These are phyloP conservation scores for Coemansia sp. DNA, from an alignment of 192 early-diverging fungal genomes.

Conservation along the genomic window DNA sequence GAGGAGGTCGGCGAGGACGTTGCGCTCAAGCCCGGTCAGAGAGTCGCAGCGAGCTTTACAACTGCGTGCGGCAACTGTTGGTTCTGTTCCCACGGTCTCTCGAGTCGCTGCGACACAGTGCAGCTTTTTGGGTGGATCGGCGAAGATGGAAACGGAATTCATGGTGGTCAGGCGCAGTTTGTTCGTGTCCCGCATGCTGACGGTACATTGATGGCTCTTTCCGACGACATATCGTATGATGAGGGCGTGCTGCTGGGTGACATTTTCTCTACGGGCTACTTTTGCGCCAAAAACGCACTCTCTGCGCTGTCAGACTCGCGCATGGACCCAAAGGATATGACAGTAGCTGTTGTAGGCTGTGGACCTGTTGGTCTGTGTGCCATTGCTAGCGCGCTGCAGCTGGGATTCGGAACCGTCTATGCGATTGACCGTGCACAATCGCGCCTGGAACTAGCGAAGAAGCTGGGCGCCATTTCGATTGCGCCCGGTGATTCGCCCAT, in stretches of 20 bases:
- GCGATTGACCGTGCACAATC: conserved; percentile 45
- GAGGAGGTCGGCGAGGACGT: conserved; percentile 46
- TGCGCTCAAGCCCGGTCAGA: conserved; percentile 32
- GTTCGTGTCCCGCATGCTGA: conserved; percentile 55
- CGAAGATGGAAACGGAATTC: conserved; percentile 35
- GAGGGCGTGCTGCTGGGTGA: conserved; percentile 54
- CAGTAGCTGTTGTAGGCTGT: conserved; percentile 54
- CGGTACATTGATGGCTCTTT: conserved; percentile 44
- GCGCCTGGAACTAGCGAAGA: conserved; percentile 42
- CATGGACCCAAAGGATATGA: conserved; percentile 17
- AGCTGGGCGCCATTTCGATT: conserved; percentile 37
- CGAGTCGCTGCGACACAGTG: conserved; percentile 51
- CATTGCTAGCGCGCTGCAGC: conserved; percentile 34
- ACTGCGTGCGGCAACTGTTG: conserved; percentile 49
- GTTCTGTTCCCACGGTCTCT: conserved; percentile 45
- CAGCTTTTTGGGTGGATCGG: conserved; percentile 52
- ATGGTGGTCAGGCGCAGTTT: conserved; percentile 58
- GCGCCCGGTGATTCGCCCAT: conserved; percentile 12
- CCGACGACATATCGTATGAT: conserved; percentile 30
- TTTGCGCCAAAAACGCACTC: conserved; percentile 54
- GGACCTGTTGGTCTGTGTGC: conserved; percentile 58
- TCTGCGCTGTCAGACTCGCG: conserved; percentile 20
- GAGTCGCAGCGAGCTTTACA: conserved; percentile 53
- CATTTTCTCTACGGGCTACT: conserved; percentile 58
- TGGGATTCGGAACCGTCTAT: conserved; percentile 41